These are phyloP conservation scores for Tagetes patula DNA, from an alignment of 129 eudicot genomes.

Conservation along the genomic window DNA sequence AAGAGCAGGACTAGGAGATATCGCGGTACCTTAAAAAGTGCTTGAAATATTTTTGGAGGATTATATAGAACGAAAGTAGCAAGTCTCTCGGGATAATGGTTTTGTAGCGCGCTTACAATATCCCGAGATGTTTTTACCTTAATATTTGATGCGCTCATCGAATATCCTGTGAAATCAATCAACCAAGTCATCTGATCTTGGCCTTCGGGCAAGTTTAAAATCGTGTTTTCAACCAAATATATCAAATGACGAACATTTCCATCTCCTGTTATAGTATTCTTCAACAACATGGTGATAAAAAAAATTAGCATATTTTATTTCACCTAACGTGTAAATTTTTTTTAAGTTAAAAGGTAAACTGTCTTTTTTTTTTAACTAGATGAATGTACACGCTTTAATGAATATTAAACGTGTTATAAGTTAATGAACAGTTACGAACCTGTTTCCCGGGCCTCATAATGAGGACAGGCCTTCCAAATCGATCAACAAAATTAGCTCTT, in stretches of 20 bases:
- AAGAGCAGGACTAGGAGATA: neutral
- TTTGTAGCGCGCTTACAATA: constrained; percentile 62
- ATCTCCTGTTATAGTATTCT: constrained; percentile 68
- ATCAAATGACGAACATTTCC: constrained; percentile 86
- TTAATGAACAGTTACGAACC: constrained; percentile 34
- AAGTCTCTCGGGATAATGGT: constrained; percentile 88
- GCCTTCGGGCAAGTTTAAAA: constrained; percentile 74
- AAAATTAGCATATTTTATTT: too few relatives aligned
- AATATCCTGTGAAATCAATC: constrained; percentile 79
- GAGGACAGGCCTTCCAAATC: constrained; percentile 69
- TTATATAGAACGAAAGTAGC: constrained; percentile 60
- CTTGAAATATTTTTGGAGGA: constrained; percentile 75
- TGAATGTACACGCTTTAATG: neutral
- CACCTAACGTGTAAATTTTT: too few relatives aligned
- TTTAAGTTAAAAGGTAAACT: too few relatives aligned
- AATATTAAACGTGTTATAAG: neutral
- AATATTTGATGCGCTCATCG: constrained; percentile 53
- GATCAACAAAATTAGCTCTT: constrained; percentile 74
- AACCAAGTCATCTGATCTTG: constrained; percentile 95
- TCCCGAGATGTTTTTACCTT: constrained; percentile 70
- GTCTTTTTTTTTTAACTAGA: too few relatives aligned
- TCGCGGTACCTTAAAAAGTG: constrained; percentile 61
- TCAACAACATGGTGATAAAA: neutral
- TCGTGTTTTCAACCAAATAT: constrained; percentile 76
- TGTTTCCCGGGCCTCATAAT: constrained; percentile 95